Evolutionary conservation across 169 alveolate species (phyloP), one percentile per base, ranked within the genome.

Genomic region (Cryptosporidium viatorum): DNA sequence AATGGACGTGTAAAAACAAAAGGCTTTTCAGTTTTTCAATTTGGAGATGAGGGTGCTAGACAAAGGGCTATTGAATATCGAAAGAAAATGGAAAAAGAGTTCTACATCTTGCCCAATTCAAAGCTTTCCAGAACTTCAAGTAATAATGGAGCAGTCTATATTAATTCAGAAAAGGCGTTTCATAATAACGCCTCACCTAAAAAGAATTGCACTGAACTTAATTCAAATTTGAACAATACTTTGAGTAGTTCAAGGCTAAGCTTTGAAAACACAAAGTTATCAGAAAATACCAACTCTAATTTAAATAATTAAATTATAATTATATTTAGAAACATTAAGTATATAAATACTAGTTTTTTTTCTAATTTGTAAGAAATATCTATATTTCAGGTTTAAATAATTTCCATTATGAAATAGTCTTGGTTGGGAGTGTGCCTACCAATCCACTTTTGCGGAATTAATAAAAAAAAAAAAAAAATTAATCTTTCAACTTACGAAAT

Each of bases 1-100:
- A 87, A 87, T 45, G 94, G 94, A 9, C 87, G 94, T 26, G 91
- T 91, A 12, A 92, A 87, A 62, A 91, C 94, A 37, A 91, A 91
- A 39, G 94, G 94, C 18, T 91, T 91, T 45, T 80, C 89, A 6
- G 89, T 80, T 37, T 80, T 80, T 65, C 89, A 80, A 62, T 80
- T 62, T 62, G 89, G 89, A 62, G 89, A 80, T 21, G 89, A 80
- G 16, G 89, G 89, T 23, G 89, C 89, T 14, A 80, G 74, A 80
- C 89, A 80, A 41, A 80, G 35, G 26, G 89, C 89, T 45, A 80
- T 80, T 43, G 89, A 80, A 37, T 80, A 80, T 65, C 89, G 89
- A 9, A 80, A 62, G 43, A 80, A 62, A 33, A 80, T 80, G 89
- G 89, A 80, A 41, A 59, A 65, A 50, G 89, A 80, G 21, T 80